Base-by-base conservation (phyloP, 495 filamentous ascomycete genomes). In the Talaromyces proteolyticus region DNA sequence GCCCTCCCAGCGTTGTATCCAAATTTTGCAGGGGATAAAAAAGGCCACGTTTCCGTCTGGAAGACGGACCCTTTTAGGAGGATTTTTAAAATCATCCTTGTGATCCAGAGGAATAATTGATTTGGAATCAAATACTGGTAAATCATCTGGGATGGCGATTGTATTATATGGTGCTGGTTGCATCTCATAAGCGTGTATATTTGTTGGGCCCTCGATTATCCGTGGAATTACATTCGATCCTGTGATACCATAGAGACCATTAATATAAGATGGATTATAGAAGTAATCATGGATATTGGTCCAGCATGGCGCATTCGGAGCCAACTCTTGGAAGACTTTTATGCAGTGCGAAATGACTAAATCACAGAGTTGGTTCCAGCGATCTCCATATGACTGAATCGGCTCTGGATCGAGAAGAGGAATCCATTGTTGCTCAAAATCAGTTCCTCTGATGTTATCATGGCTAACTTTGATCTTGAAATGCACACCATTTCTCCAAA, bases 401-500 rank as follows among this genome's bases (percentile, higher is more conserved):
- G 42, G 20, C 5, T 29, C 42, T 44, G 14, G 20, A 16, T 21
- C 16, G 42, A 44, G 42, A 44, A 44, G 22, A 6, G 42, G 42
- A 22, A 16, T 25, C 42, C 42, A 44, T 44, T 44, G 19, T 22
- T 44, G 42, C 42, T 44, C 23, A 29, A 44, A 44, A 24, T 44
- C 42, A 7, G 42, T 44, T 18, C 42, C 42, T 24, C n/a, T 29
- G 10, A 44, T n/a, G 42, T 44, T 22, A 10, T 14, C 20, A 14
- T 44, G 21, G 16, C 25, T 8, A 44, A 44, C 42, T 24, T 16
- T 1, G 42, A 44, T 14, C 20, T 23, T 22, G 42, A 44, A 44
- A 44, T 44, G 42, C 16, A 44, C 42, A 22, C 42, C 23, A 22
- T 44, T 44, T 25, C 42, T 22, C 42, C 42, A 44, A 24, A 44